phyloP scores from a whole-genome alignment of 2,329 filamentous ascomycete genomes.

The Davidsoniella virescens region DNA sequence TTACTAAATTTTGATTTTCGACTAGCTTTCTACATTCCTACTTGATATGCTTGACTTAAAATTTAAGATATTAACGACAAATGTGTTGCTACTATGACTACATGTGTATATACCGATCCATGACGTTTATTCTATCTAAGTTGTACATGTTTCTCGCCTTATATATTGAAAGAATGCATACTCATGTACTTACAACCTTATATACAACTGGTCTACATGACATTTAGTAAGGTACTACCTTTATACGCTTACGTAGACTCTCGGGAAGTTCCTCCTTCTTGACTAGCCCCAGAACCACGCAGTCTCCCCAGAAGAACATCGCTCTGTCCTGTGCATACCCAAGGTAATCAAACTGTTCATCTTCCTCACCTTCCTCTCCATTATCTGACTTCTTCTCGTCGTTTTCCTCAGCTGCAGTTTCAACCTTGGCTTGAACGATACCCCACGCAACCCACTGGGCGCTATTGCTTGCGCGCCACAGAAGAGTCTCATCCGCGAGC shows the following conservation, averaged over 20 bases:
- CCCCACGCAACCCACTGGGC: constrained; percentile 94
- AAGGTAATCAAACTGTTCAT: constrained; percentile 79
- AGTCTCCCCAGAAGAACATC: constrained; percentile 89
- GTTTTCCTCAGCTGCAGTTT: constrained; percentile 17
- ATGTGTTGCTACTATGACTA: too few relatives aligned
- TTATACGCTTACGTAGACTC: constrained; percentile 46
- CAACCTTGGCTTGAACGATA: constrained; percentile 78
- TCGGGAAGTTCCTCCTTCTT: constrained; percentile 60
- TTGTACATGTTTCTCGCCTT: background rate
- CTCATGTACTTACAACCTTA: background rate
- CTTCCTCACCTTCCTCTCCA: constrained; percentile 26
- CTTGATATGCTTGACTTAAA: too few relatives aligned
- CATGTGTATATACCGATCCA: too few relatives aligned
- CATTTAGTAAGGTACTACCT: constrained; percentile 49
- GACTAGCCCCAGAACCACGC: constrained; percentile 59
- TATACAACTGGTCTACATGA: background rate
- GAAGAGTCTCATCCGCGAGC: constrained; percentile 59
- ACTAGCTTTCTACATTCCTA: too few relatives aligned
- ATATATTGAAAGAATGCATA: background rate
- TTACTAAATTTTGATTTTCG: too few relatives aligned
- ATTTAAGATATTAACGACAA: too few relatives aligned
- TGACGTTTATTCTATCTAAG: too few relatives aligned
- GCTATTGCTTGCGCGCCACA: constrained; percentile 80
- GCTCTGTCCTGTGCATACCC: constrained; percentile 80
- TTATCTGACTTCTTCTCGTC: constrained; percentile 10